phyloP scores from a whole-genome alignment of 169 alveolate species.

The Plasmodium reichenowi region DNA sequence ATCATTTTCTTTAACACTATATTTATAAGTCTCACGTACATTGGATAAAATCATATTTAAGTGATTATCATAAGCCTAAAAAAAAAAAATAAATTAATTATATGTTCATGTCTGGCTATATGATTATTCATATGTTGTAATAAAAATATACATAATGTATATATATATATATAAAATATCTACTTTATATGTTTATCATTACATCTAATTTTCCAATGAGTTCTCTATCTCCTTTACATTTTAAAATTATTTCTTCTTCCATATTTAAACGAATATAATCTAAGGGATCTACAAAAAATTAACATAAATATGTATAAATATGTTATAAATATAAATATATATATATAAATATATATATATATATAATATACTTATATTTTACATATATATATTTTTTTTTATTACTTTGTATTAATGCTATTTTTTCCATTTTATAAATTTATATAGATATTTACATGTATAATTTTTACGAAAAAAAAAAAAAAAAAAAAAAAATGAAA shows the following conservation, averaged over 20 bases:
- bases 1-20: conserved; percentile 34
- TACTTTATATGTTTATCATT: neutral
- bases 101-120: neutral
- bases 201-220: conserved; percentile 92
- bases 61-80: conserved; percentile 93
- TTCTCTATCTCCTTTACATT: conserved; percentile 93
- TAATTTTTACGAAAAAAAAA: conserved; percentile 7
- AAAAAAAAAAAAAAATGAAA: neutral
- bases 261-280: conserved; percentile 91
- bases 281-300: conserved; percentile 87
- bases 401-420: conserved; percentile 57
- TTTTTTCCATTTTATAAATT: conserved; percentile 22
- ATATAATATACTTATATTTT: no score
- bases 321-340: neutral
- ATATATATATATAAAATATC: neutral
- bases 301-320: neutral
- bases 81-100: neutral
- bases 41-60: conserved; percentile 93
- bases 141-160: neutral
- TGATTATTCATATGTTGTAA: no score
- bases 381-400: neutral
- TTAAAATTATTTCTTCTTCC: conserved; percentile 90
- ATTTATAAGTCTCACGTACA: conserved; percentile 88
- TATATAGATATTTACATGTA: neutral
- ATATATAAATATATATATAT: neutral